phyloP scores from a whole-genome alignment of 2,329 filamentous ascomycete species.

The Sordariomycetes sp. region DNA sequence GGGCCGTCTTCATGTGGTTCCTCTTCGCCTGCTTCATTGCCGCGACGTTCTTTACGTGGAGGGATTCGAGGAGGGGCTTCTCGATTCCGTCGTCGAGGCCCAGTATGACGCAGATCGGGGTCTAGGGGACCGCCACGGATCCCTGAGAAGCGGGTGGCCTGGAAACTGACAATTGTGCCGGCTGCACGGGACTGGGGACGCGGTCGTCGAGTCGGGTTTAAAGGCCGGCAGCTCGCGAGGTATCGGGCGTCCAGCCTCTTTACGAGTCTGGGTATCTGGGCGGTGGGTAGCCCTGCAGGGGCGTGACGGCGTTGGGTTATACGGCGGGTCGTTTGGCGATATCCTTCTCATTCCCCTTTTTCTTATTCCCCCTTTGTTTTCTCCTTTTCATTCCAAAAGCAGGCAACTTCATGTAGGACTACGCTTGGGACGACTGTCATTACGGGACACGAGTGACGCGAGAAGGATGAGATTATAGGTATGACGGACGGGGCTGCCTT shows the following conservation, averaged over 20 bases:
- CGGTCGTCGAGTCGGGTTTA: neutral
- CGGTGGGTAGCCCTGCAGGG: neutral
- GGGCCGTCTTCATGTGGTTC: conserved; percentile 69
- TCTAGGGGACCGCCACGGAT: conserved; percentile 15
- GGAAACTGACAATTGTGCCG: neutral
- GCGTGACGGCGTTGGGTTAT: neutral
- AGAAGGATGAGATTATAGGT: neutral
- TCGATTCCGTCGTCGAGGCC: conserved; percentile 29
- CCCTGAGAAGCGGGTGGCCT: neutral
- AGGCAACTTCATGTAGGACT: neutral
- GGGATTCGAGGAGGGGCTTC: conserved; percentile 30
- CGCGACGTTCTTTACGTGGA: conserved; percentile 40
- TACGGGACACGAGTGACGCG: neutral
- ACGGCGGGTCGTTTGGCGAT: neutral
- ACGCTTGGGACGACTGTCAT: neutral
- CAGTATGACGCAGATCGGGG: conserved; percentile 43
- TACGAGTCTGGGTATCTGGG: neutral
- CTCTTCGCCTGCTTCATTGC: conserved; percentile 50
- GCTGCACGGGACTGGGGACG: neutral
- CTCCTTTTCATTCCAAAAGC: neutral
- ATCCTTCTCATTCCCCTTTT: neutral
- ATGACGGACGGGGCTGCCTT: neutral
- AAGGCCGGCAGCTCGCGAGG: neutral
- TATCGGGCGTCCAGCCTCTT: neutral
- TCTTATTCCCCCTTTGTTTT: neutral